These are phyloP conservation scores for Arthroderma uncinatum DNA, from an alignment of 2,329 filamentous ascomycete species.

Conservation along the genomic window DNA sequence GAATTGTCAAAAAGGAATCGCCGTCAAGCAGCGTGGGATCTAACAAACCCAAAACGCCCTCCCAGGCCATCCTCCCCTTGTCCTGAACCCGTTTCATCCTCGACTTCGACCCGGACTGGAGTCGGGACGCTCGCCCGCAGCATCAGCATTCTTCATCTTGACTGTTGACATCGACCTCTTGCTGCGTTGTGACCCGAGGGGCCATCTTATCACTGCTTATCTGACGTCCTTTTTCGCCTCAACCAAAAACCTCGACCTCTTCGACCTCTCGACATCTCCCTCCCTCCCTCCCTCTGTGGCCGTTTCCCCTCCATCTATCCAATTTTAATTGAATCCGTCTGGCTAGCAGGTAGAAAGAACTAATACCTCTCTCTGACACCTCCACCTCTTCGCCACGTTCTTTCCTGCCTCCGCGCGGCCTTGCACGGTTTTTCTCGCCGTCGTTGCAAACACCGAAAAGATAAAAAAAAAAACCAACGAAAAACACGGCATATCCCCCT, in stretches of 20 bases:
- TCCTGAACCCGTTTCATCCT: neutral
- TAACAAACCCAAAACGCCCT: neutral
- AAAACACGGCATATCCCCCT: slow-evolving; percentile 1
- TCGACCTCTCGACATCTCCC: neutral
- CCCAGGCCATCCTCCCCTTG: neutral
- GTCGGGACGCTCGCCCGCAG: neutral
- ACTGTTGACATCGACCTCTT: neutral
- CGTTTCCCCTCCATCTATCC: neutral
- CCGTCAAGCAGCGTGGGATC: neutral
- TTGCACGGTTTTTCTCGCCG: neutral
- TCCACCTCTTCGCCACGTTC: neutral
- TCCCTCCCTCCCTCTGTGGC: neutral
- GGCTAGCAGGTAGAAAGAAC: neutral
- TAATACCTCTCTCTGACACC: neutral
- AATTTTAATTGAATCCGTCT: neutral
- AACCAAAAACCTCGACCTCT: neutral
- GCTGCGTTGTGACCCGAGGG: neutral
- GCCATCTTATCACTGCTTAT: slow-evolving; percentile 1
- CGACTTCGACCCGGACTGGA: neutral
- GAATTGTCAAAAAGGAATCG: neutral
- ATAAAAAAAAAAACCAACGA: neutral
- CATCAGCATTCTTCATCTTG: neutral
- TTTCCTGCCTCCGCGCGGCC: neutral
- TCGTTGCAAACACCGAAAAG: neutral
- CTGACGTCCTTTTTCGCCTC: neutral